These are phyloP conservation scores for Clitocybe nebularis DNA, from an alignment of 1,284 basidiomycete genomes.

Conservation along the genomic window DNA sequence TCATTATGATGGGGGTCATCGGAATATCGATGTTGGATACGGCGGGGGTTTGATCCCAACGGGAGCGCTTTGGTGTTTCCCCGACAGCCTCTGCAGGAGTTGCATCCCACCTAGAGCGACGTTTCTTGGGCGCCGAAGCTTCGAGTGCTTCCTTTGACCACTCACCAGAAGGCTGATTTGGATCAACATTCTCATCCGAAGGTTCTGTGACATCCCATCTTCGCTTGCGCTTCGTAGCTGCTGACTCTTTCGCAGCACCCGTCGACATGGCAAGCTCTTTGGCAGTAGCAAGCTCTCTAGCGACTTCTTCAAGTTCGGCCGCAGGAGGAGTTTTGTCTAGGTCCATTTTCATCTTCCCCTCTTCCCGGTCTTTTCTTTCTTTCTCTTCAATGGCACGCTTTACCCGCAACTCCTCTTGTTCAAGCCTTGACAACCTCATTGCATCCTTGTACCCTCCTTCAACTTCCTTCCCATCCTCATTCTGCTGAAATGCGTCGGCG, in stretches of 20 bases:
- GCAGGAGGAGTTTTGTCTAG: slow-evolving; percentile 86
- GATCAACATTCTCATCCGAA: slow-evolving; percentile 56
- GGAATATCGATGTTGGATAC: slow-evolving; percentile 45
- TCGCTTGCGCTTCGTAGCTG: slow-evolving; percentile 73
- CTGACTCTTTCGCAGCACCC: slow-evolving; percentile 25
- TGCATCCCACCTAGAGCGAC: slow-evolving; percentile 92
- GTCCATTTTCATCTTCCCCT: slow-evolving; percentile 80
- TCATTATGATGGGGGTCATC: slow-evolving; percentile 79
- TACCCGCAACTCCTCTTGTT: slow-evolving; percentile 91
- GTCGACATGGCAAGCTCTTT: slow-evolving; percentile 39
- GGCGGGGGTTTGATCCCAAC: slow-evolving; percentile 91
- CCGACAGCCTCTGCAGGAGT: slow-evolving; percentile 66
- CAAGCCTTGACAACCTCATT: slow-evolving; percentile 88
- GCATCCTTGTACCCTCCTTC: slow-evolving; percentile 95
- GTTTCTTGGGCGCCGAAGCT: slow-evolving; percentile 79
- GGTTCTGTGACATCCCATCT: slow-evolving; percentile 82
- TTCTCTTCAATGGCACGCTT: slow-evolving; percentile 86
- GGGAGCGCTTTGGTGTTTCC: slow-evolving; percentile 78
- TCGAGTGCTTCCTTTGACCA: slow-evolving; percentile 74
- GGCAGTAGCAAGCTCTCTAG: slow-evolving; percentile 60
- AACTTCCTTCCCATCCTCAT: slow-evolving; percentile 59
- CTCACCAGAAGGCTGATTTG: slow-evolving; percentile 58
- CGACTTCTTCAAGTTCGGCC: slow-evolving; percentile 67
- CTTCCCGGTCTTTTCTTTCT: slow-evolving; percentile 74
- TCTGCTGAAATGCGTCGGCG: slow-evolving; percentile 72